phyloP scores from a whole-genome alignment of 1,284 basidiomycete species.

The Pseudozyma sp. region DNA sequence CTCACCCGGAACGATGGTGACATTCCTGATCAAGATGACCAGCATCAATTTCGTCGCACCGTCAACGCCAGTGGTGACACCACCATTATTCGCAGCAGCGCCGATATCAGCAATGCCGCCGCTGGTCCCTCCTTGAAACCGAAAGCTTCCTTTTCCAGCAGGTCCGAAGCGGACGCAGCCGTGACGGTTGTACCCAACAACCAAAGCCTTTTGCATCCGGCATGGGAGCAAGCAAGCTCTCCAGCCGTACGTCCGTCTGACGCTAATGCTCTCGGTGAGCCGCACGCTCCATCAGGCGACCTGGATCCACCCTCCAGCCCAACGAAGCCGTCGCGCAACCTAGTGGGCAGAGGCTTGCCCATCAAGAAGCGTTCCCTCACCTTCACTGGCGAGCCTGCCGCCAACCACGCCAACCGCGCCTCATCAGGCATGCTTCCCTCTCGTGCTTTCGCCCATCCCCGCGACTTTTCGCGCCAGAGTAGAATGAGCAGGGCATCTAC shows the following conservation, averaged over 20 bases:
- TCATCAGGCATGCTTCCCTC: conserved; percentile 13
- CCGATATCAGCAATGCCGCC: conserved; percentile 1
- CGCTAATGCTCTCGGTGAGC: background rate
- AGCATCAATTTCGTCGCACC: conserved; percentile 3
- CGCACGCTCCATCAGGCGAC: conserved; percentile 5
- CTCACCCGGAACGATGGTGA: background rate
- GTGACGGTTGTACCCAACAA: background rate
- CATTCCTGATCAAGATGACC: background rate
- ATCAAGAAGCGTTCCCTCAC: conserved; percentile 38
- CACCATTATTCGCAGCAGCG: conserved; percentile 26
- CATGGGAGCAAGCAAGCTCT: conserved; percentile 24
- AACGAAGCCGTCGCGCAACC: conserved; percentile 7
- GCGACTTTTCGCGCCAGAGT: conserved; percentile 52
- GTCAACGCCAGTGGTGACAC: conserved; percentile 32
- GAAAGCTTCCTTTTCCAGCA: conserved; percentile 19
- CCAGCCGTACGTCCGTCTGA: background rate
- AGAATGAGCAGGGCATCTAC: conserved; percentile 54
- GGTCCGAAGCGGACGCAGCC: conserved; percentile 7
- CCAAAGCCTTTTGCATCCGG: conserved; percentile 26
- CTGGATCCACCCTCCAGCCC: background rate
- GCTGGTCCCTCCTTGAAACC: background rate
- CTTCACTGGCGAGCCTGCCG: conserved; percentile 23
- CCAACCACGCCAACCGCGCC: conserved; percentile 2
- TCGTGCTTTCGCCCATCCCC: conserved; percentile 28
- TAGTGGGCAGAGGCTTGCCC: conserved; percentile 32